A percentile compares a stretch with the other conserved stretches of the same genome.
These are phyloP conservation scores for Austroboletus olivaceoglutinosus DNA, from an alignment of 1,284 basidiomycete genomes.

Conservation along the genomic window DNA sequence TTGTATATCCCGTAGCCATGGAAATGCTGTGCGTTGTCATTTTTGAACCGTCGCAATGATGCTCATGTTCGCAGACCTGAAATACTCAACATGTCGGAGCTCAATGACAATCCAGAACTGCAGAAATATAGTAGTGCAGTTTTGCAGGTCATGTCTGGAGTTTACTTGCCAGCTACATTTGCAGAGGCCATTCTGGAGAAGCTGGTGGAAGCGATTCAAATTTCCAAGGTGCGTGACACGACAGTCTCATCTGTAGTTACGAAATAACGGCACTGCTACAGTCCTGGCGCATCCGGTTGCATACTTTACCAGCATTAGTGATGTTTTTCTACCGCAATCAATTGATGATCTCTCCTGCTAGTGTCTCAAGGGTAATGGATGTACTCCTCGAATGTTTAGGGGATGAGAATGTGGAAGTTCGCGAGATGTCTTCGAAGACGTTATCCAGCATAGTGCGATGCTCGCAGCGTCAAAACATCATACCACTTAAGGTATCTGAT, in stretches of 20 bases:
- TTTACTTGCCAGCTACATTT: conserved; percentile 62
- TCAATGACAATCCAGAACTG: conserved; percentile 73
- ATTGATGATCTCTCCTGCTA: conserved; percentile 65
- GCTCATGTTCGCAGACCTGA: conserved; percentile 54
- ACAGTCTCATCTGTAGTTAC: background rate
- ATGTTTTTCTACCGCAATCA: conserved; percentile 89
- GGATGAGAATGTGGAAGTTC: conserved; percentile 92
- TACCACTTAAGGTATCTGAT: conserved; percentile 71
- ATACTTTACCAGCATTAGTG: conserved; percentile 69
- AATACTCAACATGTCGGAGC: conserved; percentile 76
- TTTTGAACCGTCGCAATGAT: conserved; percentile 4
- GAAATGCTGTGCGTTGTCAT: conserved; percentile 62
- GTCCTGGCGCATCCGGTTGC: conserved; percentile 79
- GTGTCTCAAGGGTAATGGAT: conserved; percentile 72
- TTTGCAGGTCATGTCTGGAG: conserved; percentile 71
- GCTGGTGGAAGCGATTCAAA: conserved; percentile 66
- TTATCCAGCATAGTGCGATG: conserved; percentile 90
- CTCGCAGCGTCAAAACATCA: conserved; percentile 87
- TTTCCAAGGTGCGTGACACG: conserved; percentile 54
- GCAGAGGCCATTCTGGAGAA: conserved; percentile 58
- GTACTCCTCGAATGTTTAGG: conserved; percentile 79
- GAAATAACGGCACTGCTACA: conserved; percentile 29
- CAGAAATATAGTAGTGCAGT: conserved; percentile 72
- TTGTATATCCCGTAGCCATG: conserved; percentile 73
- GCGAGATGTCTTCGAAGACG: conserved; percentile 90